Percentiles rank a stretch among this genome's conserved stretches.
Conservation (phyloP, 768 basidiomycete genomes). For the Amanita fuliginea region DNA sequence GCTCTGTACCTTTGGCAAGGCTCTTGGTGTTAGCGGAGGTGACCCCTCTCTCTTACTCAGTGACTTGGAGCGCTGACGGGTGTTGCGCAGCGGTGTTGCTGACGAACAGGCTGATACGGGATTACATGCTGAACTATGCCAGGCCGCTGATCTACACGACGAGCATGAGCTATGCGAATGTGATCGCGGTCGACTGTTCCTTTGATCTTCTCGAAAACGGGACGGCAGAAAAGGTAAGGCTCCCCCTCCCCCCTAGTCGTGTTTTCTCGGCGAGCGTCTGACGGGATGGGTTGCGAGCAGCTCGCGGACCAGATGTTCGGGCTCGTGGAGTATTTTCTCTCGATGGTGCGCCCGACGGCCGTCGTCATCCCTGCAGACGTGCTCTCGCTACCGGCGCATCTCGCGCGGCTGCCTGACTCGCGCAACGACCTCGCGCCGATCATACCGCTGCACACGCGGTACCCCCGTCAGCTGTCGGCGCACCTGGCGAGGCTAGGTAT, state of each 20-base stretch:
- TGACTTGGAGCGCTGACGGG: background rate
- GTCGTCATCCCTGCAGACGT: slow-evolving; percentile 20
- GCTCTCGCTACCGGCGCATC: slow-evolving; percentile 26
- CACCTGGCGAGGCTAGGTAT: slow-evolving; percentile 45
- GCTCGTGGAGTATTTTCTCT: slow-evolving; percentile 31
- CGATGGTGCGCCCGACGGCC: slow-evolving; percentile 15
- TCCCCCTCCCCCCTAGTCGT: too few species aligned
- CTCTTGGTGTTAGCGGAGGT: slow-evolving; percentile 80
- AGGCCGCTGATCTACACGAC: slow-evolving; percentile 90
- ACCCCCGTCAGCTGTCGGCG: slow-evolving; percentile 65
- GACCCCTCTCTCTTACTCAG: background rate
- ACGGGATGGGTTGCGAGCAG: background rate
- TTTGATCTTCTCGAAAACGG: slow-evolving; percentile 72
- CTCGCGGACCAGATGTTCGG: slow-evolving; percentile 28
- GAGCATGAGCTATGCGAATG: slow-evolving; percentile 62
- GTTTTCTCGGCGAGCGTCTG: background rate
- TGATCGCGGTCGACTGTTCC: slow-evolving; percentile 65
- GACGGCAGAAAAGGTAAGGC: slow-evolving; percentile 47
- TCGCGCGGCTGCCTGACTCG: slow-evolving; percentile 14
- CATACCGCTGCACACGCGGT: slow-evolving; percentile 70
- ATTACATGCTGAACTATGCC: slow-evolving; percentile 89
- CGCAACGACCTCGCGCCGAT: slow-evolving; percentile 46
- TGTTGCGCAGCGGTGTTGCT: slow-evolving; percentile 57
- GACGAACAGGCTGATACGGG: slow-evolving; percentile 57
- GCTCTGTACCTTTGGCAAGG: slow-evolving; percentile 91